Percentiles rank a stretch among this genome's conserved stretches.
Evolutionary conservation across 768 basidiomycete species (phyloP).

Genomic region (Rhodotorula kratochvilovae): DNA sequence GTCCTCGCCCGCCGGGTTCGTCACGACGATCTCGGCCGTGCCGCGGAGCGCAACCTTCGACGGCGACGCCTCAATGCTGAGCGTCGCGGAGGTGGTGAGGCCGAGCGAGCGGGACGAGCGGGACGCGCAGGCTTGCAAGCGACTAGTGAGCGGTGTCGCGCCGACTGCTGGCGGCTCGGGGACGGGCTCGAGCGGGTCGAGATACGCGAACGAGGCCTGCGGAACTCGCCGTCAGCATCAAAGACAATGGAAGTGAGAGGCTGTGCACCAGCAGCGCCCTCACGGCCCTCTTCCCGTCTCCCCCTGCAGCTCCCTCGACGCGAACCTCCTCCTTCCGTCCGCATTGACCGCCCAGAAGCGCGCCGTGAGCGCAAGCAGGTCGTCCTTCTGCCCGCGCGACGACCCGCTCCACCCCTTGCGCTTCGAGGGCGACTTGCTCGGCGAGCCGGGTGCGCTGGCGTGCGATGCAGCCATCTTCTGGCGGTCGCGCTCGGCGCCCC

Average conservation of each 20-base stretch:
- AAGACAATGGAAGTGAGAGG: no score
- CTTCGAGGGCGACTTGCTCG: slow-evolving; percentile 25
- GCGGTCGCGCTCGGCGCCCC: neutral
- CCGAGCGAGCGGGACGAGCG: neutral
- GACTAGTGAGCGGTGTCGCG: neutral
- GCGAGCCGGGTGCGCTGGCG: slow-evolving; percentile 7
- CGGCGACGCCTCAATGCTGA: neutral
- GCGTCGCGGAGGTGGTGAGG: neutral
- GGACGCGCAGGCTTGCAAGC: neutral
- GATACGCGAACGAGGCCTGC: slow-evolving; percentile 28
- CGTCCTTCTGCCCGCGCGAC: slow-evolving; percentile 14
- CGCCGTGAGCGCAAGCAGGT: slow-evolving; percentile 7
- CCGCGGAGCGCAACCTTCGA: neutral
- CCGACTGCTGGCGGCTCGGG: neutral
- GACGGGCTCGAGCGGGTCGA: slow-evolving; percentile 8
- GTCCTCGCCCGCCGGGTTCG: slow-evolving; percentile 5
- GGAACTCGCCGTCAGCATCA: neutral
- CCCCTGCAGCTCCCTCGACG: slow-evolving; percentile 1
- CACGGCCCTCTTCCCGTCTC: neutral
- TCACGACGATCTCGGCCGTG: neutral
- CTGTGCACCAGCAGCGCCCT: slow-evolving; percentile 15
- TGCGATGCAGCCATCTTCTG: neutral
- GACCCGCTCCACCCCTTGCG: slow-evolving; percentile 12
- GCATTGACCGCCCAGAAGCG: slow-evolving; percentile 15
- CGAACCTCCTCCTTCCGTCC: neutral